A percentile compares a stretch with the other conserved stretches of the same genome.
Conservation (phyloP, 2,329 filamentous ascomycete genomes). For the Macrophomina pseudophaseolina region DNA sequence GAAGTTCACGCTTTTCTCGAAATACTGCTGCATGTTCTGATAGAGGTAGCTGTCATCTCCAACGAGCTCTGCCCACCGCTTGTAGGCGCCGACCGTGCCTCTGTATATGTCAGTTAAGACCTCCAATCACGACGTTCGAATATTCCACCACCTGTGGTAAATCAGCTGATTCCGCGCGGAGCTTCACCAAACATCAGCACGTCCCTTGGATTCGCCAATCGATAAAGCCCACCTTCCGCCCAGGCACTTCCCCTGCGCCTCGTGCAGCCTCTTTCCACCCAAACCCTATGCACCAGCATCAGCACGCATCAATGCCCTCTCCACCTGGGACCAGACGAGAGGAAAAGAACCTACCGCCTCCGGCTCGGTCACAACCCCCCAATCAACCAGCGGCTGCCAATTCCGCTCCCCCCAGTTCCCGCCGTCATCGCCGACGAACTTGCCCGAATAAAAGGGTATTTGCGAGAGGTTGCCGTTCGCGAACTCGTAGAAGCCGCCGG, state of each 20-base stretch:
- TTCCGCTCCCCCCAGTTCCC: background rate
- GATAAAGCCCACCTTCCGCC: conserved; percentile 31
- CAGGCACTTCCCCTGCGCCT: conserved; percentile 6
- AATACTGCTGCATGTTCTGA: conserved; percentile 30
- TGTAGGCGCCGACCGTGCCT: conserved; percentile 18
- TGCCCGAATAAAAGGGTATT: conserved; percentile 33
- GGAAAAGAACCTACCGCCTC: background rate
- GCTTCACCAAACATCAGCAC: background rate
- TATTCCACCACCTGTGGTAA: conserved; percentile 28
- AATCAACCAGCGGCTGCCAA: conserved; percentile 16
- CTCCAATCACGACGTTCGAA: background rate
- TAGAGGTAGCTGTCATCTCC: conserved; percentile 32
- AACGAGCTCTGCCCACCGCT: conserved; percentile 31
- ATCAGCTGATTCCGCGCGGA: conserved; percentile 24
- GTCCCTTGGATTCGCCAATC: background rate
- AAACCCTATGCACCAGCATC: background rate
- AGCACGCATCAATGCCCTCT: background rate
- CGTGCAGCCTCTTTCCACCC: background rate
- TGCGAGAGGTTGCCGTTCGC: conserved; percentile 35
- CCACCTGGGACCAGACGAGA: background rate
- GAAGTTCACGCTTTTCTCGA: conserved; percentile 31
- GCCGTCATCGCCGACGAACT: background rate
- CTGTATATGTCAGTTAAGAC: background rate
- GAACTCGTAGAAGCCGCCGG: conserved; percentile 35
- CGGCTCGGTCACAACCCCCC: conserved; percentile 12